phyloP scores from a whole-genome alignment of 768 basidiomycete genomes.

The Suillus occidentalis region DNA sequence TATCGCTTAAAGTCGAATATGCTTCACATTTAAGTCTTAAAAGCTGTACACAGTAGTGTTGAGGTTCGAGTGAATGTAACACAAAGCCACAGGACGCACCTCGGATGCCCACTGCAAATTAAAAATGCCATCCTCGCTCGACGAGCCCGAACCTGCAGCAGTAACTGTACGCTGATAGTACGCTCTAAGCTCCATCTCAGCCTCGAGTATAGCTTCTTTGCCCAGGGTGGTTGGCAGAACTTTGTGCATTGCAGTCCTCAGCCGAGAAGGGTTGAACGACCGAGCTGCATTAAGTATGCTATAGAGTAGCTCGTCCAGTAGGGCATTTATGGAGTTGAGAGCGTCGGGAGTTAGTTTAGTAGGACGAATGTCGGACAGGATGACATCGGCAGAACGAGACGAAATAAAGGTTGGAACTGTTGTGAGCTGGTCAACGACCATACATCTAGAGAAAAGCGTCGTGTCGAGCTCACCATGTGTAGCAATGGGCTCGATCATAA shows the following conservation, averaged over 20 bases:
- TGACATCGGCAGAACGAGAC: slow-evolving; percentile 81
- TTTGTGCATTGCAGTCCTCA: slow-evolving; percentile 70
- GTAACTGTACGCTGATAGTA: slow-evolving; percentile 77
- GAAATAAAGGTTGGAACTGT: slow-evolving; percentile 77
- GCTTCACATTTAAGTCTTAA: slow-evolving; percentile 86
- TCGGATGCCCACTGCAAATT: slow-evolving; percentile 74
- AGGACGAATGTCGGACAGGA: slow-evolving; percentile 91
- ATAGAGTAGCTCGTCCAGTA: slow-evolving; percentile 84
- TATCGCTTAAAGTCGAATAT: slow-evolving; percentile 81
- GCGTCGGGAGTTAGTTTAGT: slow-evolving; percentile 80
- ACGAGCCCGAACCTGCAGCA: slow-evolving; percentile 28
- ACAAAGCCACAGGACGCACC: slow-evolving; percentile 40
- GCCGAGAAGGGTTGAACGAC: slow-evolving; percentile 70
- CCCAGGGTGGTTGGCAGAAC: slow-evolving; percentile 80
- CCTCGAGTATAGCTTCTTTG: slow-evolving; percentile 90
- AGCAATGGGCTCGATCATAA: slow-evolving; percentile 47
- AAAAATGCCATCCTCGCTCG: slow-evolving; percentile 57
- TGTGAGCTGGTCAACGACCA: slow-evolving; percentile 10
- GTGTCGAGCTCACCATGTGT: slow-evolving; percentile 39
- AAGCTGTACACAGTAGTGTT: slow-evolving; percentile 44
- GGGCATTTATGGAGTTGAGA: slow-evolving; percentile 74
- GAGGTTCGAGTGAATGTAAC: background rate
- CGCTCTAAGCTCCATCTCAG: slow-evolving; percentile 87
- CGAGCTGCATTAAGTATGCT: slow-evolving; percentile 64
- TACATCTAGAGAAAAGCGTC: slow-evolving; percentile 7